Percentiles rank a stretch among this genome's conserved stretches.
Evolutionary conservation across 75 land plant genomes (phyloP).

Genomic region (Pinus taeda): DNA sequence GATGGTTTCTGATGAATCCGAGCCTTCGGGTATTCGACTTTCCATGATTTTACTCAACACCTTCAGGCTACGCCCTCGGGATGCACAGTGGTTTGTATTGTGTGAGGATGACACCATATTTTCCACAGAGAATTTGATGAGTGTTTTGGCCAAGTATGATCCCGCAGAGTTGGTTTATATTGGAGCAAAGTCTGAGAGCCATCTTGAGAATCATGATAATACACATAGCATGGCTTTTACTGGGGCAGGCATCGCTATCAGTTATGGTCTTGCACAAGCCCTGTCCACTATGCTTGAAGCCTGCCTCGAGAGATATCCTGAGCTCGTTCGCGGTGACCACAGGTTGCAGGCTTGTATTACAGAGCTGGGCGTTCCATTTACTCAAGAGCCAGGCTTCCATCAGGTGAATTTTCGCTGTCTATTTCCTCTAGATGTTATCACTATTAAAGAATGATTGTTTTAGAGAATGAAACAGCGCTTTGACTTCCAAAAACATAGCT

Average conservation of each 20-base stretch:
- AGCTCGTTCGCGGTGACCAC: constrained; percentile 22
- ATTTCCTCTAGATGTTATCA: too few relatives aligned
- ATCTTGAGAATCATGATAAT: constrained; percentile 12
- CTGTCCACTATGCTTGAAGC: constrained; percentile 16
- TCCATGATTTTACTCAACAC: constrained; percentile 33
- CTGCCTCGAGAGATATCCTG: constrained; percentile 21
- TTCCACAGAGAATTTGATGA: constrained; percentile 15
- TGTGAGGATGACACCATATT: constrained; percentile 27
- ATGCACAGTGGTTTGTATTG: constrained; percentile 21
- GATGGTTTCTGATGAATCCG: constrained; percentile 24
- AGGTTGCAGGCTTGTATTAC: constrained; percentile 27
- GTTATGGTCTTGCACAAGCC: constrained; percentile 22
- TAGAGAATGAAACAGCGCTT: too few relatives aligned
- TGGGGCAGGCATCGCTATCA: constrained; percentile 26
- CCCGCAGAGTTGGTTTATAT: constrained; percentile 12
- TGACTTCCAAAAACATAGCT: too few relatives aligned
- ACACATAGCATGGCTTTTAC: constrained; percentile 23
- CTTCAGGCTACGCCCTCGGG: constrained; percentile 11
- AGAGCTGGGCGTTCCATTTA: constrained; percentile 29
- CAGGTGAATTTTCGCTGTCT: constrained; percentile 10
- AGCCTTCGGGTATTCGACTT: constrained; percentile 18
- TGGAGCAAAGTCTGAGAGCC: constrained; percentile 21
- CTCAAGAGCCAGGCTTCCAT: constrained; percentile 23
- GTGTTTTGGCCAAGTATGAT: constrained; percentile 26
- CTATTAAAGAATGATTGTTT: too few relatives aligned